A percentile compares a stretch with the other conserved stretches of the same genome.
Evolutionary conservation across 2,329 filamentous ascomycete species (phyloP).

Genomic region (Raffaelea ambrosiae): DNA sequence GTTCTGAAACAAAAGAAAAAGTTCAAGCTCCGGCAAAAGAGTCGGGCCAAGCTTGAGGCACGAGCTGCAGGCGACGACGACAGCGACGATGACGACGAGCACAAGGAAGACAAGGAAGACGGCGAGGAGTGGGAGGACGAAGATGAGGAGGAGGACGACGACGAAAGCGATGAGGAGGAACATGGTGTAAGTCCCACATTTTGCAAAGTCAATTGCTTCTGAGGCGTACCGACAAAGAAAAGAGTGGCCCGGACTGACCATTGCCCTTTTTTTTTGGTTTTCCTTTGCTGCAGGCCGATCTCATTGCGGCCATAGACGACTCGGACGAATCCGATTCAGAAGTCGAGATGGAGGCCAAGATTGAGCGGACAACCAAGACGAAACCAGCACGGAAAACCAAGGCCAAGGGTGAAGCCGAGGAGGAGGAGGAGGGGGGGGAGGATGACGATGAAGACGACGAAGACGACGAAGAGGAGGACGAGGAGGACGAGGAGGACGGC

Average conservation of each 20-base stretch:
- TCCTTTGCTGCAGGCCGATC: conserved; percentile 32
- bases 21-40: conserved; percentile 31
- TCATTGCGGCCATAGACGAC: conserved; percentile 48
- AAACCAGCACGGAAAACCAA: conserved; percentile 14
- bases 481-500: conserved; percentile 65
- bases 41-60: conserved; percentile 21
- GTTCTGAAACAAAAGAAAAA: conserved; percentile 42
- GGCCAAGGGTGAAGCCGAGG: conserved; percentile 20
- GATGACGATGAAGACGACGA: conserved; percentile 28
- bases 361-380: conserved; percentile 34
- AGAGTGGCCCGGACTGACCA: too few species aligned
- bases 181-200: conserved; percentile 15
- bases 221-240: neutral
- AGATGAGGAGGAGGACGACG: conserved; percentile 21
- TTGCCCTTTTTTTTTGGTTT: too few species aligned
- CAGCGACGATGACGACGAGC: conserved; percentile 23
- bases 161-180: conserved; percentile 20
- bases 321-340: conserved; percentile 61
- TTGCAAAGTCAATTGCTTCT: too few species aligned
- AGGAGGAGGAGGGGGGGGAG: conserved; percentile 12
- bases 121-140: conserved; percentile 26
- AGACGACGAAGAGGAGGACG: conserved; percentile 45
- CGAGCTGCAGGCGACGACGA: conserved; percentile 31
- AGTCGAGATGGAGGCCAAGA: conserved; percentile 68
- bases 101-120: conserved; percentile 18